Evolutionary conservation across 768 basidiomycete species (phyloP).

Genomic region (Termitomyces eurrhizus): DNA sequence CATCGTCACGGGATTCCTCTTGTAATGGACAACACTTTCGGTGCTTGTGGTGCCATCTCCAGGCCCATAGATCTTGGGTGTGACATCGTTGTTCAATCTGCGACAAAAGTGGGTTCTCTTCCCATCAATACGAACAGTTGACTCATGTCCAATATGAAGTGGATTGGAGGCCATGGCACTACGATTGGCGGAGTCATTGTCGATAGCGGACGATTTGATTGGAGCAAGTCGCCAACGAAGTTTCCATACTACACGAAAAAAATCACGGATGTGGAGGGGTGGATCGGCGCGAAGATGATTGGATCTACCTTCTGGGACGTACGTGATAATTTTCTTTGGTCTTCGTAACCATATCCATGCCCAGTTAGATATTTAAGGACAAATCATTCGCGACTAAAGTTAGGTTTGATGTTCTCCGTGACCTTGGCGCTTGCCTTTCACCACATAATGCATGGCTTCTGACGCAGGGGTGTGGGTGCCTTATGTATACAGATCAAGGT

Average conservation of each 20-base stretch:
- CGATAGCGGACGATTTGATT: conserved; percentile 60
- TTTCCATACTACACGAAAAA: conserved; percentile 29
- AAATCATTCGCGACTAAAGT: conserved; percentile 17
- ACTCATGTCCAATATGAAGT: conserved; percentile 41
- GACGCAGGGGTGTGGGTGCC: conserved; percentile 37
- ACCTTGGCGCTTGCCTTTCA: conserved; percentile 48
- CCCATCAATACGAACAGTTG: background rate
- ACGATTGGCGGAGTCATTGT: conserved; percentile 62
- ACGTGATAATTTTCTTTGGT: background rate
- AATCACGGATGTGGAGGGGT: conserved; percentile 8
- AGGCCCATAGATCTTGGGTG: conserved; percentile 24
- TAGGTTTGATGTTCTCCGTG: conserved; percentile 52
- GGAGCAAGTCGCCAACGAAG: conserved; percentile 40
- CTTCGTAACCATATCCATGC: background rate
- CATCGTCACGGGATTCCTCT: conserved; percentile 56
- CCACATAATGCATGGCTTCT: conserved; percentile 59
- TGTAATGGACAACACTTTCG: conserved; percentile 65
- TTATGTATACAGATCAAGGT: background rate
- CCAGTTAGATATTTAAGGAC: conserved; percentile 15
- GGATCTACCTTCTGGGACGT: conserved; percentile 16
- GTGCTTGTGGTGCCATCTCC: conserved; percentile 46
- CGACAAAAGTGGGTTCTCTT: background rate
- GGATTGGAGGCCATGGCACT: conserved; percentile 68
- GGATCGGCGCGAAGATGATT: conserved; percentile 10
- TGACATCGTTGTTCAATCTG: conserved; percentile 31